Evolutionary conservation across 2,329 filamentous ascomycete species (phyloP).

Genomic region (Tolypocladium ovalisporum): DNA sequence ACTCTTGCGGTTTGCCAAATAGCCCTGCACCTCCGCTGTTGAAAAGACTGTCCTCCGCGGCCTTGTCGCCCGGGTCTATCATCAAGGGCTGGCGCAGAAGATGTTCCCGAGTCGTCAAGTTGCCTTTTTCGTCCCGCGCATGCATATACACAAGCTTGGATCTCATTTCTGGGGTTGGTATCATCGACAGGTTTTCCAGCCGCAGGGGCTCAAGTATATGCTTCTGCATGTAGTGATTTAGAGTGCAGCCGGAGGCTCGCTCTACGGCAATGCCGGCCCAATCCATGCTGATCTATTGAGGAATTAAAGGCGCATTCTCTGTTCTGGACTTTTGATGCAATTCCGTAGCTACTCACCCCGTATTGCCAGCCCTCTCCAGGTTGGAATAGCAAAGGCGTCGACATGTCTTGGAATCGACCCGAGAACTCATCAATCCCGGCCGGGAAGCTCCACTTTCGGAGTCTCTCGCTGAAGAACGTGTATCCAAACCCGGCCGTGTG

Average conservation of each 20-base stretch:
- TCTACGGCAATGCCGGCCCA: conserved; percentile 42
- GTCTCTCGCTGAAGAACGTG: conserved; percentile 37
- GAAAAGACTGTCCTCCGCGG: conserved; percentile 33
- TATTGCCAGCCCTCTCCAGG: conserved; percentile 54
- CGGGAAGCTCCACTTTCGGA: conserved; percentile 36
- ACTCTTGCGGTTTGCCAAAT: conserved; percentile 50
- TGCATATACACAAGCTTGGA: conserved; percentile 46
- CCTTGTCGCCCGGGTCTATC: conserved; percentile 16
- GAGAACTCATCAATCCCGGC: conserved; percentile 47
- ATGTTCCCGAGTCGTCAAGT: conserved; percentile 34
- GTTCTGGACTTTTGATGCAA: background rate
- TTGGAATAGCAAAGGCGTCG: conserved; percentile 47
- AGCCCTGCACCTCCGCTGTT: conserved; percentile 52
- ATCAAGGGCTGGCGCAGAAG: conserved; percentile 32
- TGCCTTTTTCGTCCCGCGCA: conserved; percentile 33
- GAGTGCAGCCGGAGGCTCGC: conserved; percentile 26
- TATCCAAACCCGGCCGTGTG: conserved; percentile 50
- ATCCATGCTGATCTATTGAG: conserved; percentile 33
- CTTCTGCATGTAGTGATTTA: conserved; percentile 38
- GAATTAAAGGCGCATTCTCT: background rate
- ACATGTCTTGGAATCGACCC: conserved; percentile 38
- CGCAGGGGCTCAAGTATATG: conserved; percentile 37
- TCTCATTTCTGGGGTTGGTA: conserved; percentile 43
- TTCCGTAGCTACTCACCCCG: conserved; percentile 27
- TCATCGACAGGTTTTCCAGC: conserved; percentile 41